Percentiles rank a stretch among this genome's conserved stretches.
These are phyloP conservation scores for Petasospora rhodanensis DNA, from an alignment of 1,139 yeast species.

Conservation along the genomic window DNA sequence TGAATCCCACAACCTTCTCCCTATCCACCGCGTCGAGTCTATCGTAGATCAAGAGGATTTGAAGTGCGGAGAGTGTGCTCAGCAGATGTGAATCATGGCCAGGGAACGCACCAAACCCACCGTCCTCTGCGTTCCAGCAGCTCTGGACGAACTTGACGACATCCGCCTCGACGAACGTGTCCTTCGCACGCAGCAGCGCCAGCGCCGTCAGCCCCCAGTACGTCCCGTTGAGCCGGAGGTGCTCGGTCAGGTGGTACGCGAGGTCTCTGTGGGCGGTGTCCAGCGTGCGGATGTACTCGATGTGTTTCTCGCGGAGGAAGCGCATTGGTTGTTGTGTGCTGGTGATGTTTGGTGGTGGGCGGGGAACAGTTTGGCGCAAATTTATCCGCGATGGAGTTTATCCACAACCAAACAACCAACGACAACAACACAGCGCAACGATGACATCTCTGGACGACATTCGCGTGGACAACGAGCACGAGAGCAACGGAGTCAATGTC, in stretches of 20 bases:
- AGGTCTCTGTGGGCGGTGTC: slow-evolving; percentile 51
- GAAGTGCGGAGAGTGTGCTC: slow-evolving; percentile 83
- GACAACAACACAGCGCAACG: slow-evolving; percentile 1
- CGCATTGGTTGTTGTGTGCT: slow-evolving; percentile 1
- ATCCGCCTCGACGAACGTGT: slow-evolving; percentile 55
- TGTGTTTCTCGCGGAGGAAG: slow-evolving; percentile 41
- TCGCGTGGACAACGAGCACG: slow-evolving; percentile 19
- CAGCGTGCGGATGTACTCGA: slow-evolving; percentile 45
- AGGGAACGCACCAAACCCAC: slow-evolving; percentile 92
- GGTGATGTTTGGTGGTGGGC: not conserved
- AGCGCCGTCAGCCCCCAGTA: slow-evolving; percentile 94
- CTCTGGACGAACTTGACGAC: slow-evolving; percentile 62
- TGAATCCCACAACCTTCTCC: slow-evolving; percentile 38
- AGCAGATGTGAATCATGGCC: slow-evolving; percentile 87
- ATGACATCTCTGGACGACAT: slow-evolving; percentile 11
- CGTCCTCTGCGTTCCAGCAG: slow-evolving; percentile 56
- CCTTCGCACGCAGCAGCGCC: slow-evolving; percentile 50
- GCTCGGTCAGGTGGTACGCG: slow-evolving; percentile 90
- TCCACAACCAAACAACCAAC: not conserved
- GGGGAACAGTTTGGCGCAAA: no score
- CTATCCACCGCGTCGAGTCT: slow-evolving; percentile 39
- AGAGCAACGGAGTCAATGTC: slow-evolving; percentile 22
- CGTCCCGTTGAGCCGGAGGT: slow-evolving; percentile 81
- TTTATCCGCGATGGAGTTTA: no score
- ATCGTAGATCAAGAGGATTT: slow-evolving; percentile 66